Conservation (phyloP, 331 rosid species). For the Telfairia occidentalis region DNA sequence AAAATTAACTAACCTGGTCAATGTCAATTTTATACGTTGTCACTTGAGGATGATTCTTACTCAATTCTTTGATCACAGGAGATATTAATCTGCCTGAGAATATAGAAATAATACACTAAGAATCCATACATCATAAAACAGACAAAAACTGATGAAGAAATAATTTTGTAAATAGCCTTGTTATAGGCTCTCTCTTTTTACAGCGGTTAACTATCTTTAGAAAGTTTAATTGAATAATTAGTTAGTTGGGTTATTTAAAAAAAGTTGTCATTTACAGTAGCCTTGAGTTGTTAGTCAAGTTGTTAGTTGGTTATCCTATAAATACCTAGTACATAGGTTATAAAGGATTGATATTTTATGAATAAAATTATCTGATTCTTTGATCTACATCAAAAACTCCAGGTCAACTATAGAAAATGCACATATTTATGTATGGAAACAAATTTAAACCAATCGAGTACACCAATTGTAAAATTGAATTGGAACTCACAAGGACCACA, state of each 20-base stretch:
- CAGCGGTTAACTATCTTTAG: too few relatives aligned
- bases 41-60: conserved; percentile 55
- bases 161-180: too few relatives aligned
- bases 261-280: too few relatives aligned
- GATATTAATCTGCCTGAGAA: conserved; percentile 60
- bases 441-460: not conserved
- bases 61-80: conserved; percentile 52
- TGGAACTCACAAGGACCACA: conserved; percentile 82
- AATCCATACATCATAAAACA: not conserved
- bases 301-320: too few relatives aligned
- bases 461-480: not conserved
- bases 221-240: too few relatives aligned
- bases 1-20: conserved; percentile 46
- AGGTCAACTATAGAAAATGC: not conserved
- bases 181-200: too few relatives aligned
- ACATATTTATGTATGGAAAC: not conserved
- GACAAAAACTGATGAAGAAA: not conserved
- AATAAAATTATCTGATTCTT: too few relatives aligned
- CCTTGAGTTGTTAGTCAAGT: too few relatives aligned
- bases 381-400: not conserved
- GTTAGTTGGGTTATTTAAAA: too few relatives aligned
- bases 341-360: too few relatives aligned
- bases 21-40: conserved; percentile 74
- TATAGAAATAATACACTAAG: not conserved
- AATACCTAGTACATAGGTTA: too few relatives aligned